A percentile compares a stretch with the other conserved stretches of the same genome.
Conservation (phyloP, 208 protist genomes). For the Crithidia brevicula region DNA sequence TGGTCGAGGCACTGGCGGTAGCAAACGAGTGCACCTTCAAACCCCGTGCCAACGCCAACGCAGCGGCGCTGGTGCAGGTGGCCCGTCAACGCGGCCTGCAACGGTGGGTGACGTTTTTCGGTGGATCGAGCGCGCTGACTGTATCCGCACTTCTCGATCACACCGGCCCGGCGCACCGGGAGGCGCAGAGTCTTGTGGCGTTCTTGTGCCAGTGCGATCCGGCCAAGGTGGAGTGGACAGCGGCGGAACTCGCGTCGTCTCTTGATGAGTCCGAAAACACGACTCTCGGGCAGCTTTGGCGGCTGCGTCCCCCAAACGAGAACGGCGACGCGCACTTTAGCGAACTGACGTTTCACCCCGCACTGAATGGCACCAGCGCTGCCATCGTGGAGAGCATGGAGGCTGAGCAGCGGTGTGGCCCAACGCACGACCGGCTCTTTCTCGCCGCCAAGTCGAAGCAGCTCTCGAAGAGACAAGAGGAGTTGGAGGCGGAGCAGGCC, state of each 20-base stretch:
- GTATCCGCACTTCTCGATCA: constrained; percentile 6
- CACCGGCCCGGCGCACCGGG: constrained; percentile 6
- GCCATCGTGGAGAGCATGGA: constrained; percentile 21
- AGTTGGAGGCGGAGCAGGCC: constrained; percentile 44
- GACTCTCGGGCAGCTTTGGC: constrained; percentile 13
- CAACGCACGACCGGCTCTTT: constrained; percentile 64
- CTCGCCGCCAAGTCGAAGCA: constrained; percentile 45
- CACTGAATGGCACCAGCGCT: constrained; percentile 32
- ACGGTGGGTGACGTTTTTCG: constrained; percentile 33
- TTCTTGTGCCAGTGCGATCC: constrained; percentile 9
- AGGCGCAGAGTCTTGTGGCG: constrained; percentile 17
- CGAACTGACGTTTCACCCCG: constrained; percentile 53
- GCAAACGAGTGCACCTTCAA: constrained; percentile 22
- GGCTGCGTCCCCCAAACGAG: constrained; percentile 14
- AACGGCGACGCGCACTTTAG: not conserved
- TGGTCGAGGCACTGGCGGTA: not conserved
- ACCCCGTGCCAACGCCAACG: constrained; percentile 15
- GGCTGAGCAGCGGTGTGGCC: constrained; percentile 19
- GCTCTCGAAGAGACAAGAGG: constrained; percentile 35
- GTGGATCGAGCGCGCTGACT: constrained; percentile 2
- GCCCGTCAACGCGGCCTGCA: constrained; percentile 26
- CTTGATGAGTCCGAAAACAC: not conserved
- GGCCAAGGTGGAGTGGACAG: constrained; percentile 22
- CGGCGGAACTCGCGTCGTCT: constrained; percentile 11
- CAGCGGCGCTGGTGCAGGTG: not conserved